Percentiles rank a stretch among this genome's conserved stretches.
Evolutionary conservation across 116 monocot genomes (phyloP).

Genomic region (Phalaenopsis hybrid): DNA sequence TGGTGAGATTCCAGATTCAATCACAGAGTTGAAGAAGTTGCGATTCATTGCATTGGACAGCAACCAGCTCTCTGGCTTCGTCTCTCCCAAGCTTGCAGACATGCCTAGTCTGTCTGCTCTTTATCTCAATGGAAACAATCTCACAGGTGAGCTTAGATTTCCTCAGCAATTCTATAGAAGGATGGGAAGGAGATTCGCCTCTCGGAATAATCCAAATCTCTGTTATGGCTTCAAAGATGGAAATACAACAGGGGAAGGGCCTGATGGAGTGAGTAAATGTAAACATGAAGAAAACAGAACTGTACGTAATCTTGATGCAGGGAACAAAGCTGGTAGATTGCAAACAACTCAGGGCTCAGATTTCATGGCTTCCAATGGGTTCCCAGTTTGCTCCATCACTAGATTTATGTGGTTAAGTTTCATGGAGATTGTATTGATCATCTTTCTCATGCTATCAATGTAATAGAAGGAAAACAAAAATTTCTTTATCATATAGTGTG

Average conservation of each 20-base stretch:
- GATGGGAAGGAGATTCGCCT: conserved; percentile 25
- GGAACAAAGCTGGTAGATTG: not conserved
- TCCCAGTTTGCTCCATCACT: not conserved
- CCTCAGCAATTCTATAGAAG: conserved; percentile 16
- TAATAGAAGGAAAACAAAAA: too few relatives aligned
- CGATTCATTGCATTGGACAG: conserved; percentile 18
- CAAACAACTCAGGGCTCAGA: not conserved
- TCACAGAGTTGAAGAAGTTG: conserved; percentile 15
- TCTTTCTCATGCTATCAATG: too few relatives aligned
- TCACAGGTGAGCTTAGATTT: conserved; percentile 20
- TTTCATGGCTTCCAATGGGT: not conserved
- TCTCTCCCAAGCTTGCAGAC: conserved; percentile 14
- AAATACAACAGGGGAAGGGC: not conserved
- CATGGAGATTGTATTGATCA: too few relatives aligned
- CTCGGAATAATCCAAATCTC: conserved; percentile 17
- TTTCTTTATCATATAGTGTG: too few relatives aligned
- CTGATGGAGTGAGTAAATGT: conserved; percentile 14
- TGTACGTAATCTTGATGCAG: not conserved
- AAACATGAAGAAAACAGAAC: not conserved
- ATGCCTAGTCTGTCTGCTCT: conserved; percentile 20
- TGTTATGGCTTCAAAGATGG: conserved; percentile 8
- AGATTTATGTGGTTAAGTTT: not conserved
- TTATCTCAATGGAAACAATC: conserved; percentile 23
- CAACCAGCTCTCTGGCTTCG: conserved; percentile 15
- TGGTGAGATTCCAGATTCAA: conserved; percentile 27